Base-by-base conservation (phyloP, 352 stramenopile genomes). In the Globisporangium nunn region DNA sequence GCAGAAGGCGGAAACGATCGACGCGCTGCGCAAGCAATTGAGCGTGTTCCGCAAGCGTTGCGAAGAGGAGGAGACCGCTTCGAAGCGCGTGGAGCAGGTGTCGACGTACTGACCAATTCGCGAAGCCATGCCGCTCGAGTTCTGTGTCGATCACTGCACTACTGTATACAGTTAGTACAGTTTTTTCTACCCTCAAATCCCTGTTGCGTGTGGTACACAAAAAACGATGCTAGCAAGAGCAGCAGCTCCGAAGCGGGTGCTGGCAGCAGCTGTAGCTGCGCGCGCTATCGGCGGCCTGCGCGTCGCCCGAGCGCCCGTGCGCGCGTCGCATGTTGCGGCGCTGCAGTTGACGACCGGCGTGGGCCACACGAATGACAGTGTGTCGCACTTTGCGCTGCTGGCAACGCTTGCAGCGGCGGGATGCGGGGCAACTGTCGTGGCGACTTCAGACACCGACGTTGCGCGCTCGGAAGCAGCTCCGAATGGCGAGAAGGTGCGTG, bases 1-100 rank as follows among this genome's bases (percentile, higher is more conserved):
- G 30, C 75, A 95, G 30, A 99, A 98, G 68, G 85, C 85, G 49
- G 61, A 87, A 11, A 84, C 97, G 43, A 97, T 98, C 69, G 68
- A 65, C 23, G 66, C 66, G 41, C 66, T 98, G 28, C 72, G 87
- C 61, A 73, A 80, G 54, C 95, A 96, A 65, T 66, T 98, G 15
- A 58, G 55, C 23, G 65, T 68, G 7, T 98, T 98, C 64, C 78
- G 85, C 30, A 73, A 77, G 50, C 75, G 80, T 28, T 89, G 90
- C 50, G 75, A 85, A 40, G 78, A 93, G 46, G 89, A 97, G 58
- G 88, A 96, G 59, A 79, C 77, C 40, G 72, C 75, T 18, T 79
- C 71, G 14, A 79, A 84, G 52, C 75, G 77, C 30, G 58, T 79
- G 49, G 53, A 66, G 23, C 54, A 61, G 40, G 47, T 64, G 51